phyloP scores from a whole-genome alignment of 176 grass and related monocot genomes.

The Tillandsia leiboldiana region DNA sequence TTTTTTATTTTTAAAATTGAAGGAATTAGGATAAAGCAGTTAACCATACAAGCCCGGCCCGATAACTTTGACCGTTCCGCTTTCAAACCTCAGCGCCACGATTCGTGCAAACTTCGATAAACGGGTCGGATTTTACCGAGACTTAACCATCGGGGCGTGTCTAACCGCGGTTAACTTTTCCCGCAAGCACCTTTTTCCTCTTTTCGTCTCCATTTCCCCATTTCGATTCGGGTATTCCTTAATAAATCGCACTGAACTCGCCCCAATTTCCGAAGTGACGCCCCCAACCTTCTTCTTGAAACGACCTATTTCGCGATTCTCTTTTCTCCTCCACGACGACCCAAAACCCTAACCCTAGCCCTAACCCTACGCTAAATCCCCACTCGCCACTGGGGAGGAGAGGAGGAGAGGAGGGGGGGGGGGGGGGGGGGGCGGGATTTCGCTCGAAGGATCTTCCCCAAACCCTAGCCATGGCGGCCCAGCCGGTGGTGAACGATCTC shows the following conservation, averaged over 20 bases:
- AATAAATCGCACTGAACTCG: neutral
- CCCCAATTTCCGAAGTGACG: neutral
- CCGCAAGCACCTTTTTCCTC: neutral
- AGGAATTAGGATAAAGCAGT: too few relatives aligned
- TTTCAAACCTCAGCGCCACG: neutral
- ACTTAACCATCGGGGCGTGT: neutral
- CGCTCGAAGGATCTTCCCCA: constrained; percentile 11
- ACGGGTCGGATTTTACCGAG: neutral
- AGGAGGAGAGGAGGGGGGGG: neutral
- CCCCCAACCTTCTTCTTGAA: constrained; percentile 3
- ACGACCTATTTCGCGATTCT: constrained; percentile 20
- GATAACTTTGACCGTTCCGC: too few relatives aligned
- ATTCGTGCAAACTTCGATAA: neutral
- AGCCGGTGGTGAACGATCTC: constrained; percentile 45
- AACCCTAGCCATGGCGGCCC: constrained; percentile 33
- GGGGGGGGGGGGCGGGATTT: too few relatives aligned
- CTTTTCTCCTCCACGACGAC: neutral
- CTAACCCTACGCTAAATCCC: constrained; percentile 9
- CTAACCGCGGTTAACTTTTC: neutral
- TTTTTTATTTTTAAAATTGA: too few relatives aligned
- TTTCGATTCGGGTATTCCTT: neutral
- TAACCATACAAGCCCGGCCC: too few relatives aligned
- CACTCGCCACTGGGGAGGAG: constrained; percentile 25
- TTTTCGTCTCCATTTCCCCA: neutral
- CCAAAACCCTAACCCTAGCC: constrained; percentile 55